Evolutionary conservation across 2,329 filamentous ascomycete species (phyloP), one percentile per base, ranked within the genome.

Genomic region (Colletotrichum spinosum): DNA sequence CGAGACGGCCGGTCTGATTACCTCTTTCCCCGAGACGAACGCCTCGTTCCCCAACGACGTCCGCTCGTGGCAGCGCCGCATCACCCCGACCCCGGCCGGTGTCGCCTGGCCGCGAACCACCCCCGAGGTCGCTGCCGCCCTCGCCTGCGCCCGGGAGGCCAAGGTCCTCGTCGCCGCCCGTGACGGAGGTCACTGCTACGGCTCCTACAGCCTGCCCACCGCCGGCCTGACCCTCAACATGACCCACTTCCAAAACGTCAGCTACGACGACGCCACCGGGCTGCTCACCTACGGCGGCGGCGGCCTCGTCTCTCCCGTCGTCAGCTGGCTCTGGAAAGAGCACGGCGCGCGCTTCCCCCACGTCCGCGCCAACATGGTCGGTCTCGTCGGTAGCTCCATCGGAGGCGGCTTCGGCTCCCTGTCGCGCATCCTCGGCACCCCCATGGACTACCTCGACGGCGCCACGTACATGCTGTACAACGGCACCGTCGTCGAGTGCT

Each of bases 391-490:
- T n/a, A 56, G 51, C 44, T 60, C 54, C 49, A 67, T 68, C 48
- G 67, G 67, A 5, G 67, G 67, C 34, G 67, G 67, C 51, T 68
- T 56, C 53, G 67, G 67, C 42, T 64, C 64, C 9, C 60, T 66
- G 4, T 64, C 64, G 25, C 63, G 67, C 38, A 55, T 67, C 46
- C 60, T 64, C 49, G 67, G 67, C 25, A 67, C 67, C 4, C 67
- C 67, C 11, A 64, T 67, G 60, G 67, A 68, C 34, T 64, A 39
- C 52, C 52, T 68, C n/a, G 51, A 60, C 8, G 46, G 55, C n/a
- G 67, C 56, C 25, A 60, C 60, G 6, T 68, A 68, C 50, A 68
- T 68, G 67, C 67, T 68, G 12, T 68, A 67, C 53, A 68, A 68
- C 67, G 67, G 67, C 11, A 68, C 67, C 48, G 34, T 68, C 10